Base-by-base conservation (phyloP, 306 rosid genomes). In the Hylodesmum podocarpum region DNA sequence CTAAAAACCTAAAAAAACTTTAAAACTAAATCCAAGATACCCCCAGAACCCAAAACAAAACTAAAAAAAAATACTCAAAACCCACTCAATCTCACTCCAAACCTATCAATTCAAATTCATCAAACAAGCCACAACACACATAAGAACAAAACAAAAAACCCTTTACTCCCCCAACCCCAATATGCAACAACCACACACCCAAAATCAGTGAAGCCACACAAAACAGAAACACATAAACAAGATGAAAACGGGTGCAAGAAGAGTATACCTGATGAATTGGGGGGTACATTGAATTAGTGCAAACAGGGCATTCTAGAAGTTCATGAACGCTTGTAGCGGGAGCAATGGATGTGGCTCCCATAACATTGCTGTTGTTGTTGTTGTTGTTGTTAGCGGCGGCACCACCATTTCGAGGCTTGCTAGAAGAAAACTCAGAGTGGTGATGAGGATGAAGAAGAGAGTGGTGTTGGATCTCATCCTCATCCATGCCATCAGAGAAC, bases 271-370 rank as follows among this genome's bases (percentile, higher is more conserved):
- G 98, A 72, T 93, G 98, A 37, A 93, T 93, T 28, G 98, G 98
- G 13, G 98, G 98, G 77, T 91, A 93, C 98, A 93, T 93, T 62
- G 98, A 93, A 84, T 93, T 93, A 41, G 98, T 93, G 70, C 98
- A 93, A 10, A 93, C 98, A 5, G 98, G 97, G 85, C 98, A 93
- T 82, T 93, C 97, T 1, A 93, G 89, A 89, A 93, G 82, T 77
- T 93, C 98, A 31, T 93, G 98, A 66, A 93, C 98, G 78, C 98
- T 93, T 70, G 98, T 91, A 50, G 97, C 93, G 2, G 98, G 98
- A 55, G 93, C 75, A 79, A 88, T 89, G 66, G 86, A 82, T 6
- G 83, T 82, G 37, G 88, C 80, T 1, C 87, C 89, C 65, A 83
- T 31, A 12, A 31, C 27, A 67, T 79, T 69, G 49, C 79, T 62